Conservation (phyloP, 345 rosid species). For the Dovyalis caffra region DNA sequence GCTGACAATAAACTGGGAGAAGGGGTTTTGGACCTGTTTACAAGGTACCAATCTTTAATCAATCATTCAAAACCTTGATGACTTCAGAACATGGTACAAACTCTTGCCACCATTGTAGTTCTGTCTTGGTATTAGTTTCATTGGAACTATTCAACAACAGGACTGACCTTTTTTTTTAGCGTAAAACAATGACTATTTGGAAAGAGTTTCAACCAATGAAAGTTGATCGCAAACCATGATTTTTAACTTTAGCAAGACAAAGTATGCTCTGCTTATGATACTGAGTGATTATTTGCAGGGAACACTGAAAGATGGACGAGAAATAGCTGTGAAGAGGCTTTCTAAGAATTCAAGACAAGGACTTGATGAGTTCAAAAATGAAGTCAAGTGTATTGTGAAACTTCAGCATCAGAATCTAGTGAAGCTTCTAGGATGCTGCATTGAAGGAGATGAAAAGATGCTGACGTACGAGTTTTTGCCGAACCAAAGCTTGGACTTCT, state of each 20-base stretch:
- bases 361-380: conserved; percentile 1
- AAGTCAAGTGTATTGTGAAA: background rate
- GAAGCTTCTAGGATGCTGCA: conserved; percentile 2
- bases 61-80: background rate
- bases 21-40: conserved; percentile 19
- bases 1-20: background rate
- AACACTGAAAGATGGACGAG: background rate
- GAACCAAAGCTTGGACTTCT: background rate
- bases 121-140: too few relatives aligned
- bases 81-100: background rate
- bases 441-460: background rate
- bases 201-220: background rate
- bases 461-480: background rate
- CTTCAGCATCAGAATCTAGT: conserved; percentile 7
- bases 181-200: background rate
- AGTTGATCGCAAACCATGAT: background rate
- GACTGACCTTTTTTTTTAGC: background rate
- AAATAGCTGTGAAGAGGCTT: conserved; percentile 5
- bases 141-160: too few relatives aligned
- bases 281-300: background rate
- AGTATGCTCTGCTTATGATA: too few relatives aligned
- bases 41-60: background rate
- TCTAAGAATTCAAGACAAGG: background rate
- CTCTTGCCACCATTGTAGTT: background rate
- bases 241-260: too few relatives aligned